phyloP scores from a whole-genome alignment of 2,329 filamentous ascomycete genomes.

The Daldinia sp. region DNA sequence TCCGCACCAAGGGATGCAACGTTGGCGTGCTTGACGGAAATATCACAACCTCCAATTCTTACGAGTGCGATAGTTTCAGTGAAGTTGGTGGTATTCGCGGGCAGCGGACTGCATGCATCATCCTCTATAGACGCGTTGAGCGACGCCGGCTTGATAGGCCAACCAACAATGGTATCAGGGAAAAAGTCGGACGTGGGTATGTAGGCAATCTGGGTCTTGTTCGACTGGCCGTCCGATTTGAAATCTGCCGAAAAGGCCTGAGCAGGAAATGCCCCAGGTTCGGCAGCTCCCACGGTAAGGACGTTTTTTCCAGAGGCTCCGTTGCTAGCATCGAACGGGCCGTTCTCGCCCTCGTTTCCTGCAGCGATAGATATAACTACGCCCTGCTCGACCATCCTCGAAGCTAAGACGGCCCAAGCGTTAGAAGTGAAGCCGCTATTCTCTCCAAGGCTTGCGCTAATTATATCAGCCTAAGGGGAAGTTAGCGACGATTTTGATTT shows the following conservation, averaged over 20 bases:
- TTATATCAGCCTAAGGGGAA: slow-evolving; percentile 37
- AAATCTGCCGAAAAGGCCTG: slow-evolving; percentile 37
- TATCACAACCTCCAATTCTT: slow-evolving; percentile 31
- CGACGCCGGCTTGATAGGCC: slow-evolving; percentile 42
- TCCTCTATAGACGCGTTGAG: slow-evolving; percentile 39
- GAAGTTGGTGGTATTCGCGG: slow-evolving; percentile 30
- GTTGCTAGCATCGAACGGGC: slow-evolving; percentile 36
- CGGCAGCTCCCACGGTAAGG: slow-evolving; percentile 40
- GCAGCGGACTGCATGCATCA: slow-evolving; percentile 40
- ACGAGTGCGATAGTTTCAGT: slow-evolving; percentile 31
- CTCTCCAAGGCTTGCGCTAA: slow-evolving; percentile 38
- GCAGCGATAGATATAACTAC: slow-evolving; percentile 40
- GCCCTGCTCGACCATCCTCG: slow-evolving; percentile 49
- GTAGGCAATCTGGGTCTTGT: slow-evolving; percentile 39
- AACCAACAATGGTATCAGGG: slow-evolving; percentile 37
- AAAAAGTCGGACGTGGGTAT: slow-evolving; percentile 35
- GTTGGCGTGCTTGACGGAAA: slow-evolving; percentile 43
- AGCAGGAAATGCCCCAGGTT: slow-evolving; percentile 34
- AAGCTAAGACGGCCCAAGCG: slow-evolving; percentile 54
- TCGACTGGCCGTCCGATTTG: slow-evolving; percentile 19
- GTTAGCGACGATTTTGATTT: slow-evolving; percentile 14
- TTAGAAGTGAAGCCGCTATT: slow-evolving; percentile 45
- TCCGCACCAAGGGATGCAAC: slow-evolving; percentile 43
- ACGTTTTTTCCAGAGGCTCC: slow-evolving; percentile 32
- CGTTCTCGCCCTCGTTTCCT: slow-evolving; percentile 38